phyloP scores from a whole-genome alignment of 306 rosid genomes.

The Citrullus colocynthis region DNA sequence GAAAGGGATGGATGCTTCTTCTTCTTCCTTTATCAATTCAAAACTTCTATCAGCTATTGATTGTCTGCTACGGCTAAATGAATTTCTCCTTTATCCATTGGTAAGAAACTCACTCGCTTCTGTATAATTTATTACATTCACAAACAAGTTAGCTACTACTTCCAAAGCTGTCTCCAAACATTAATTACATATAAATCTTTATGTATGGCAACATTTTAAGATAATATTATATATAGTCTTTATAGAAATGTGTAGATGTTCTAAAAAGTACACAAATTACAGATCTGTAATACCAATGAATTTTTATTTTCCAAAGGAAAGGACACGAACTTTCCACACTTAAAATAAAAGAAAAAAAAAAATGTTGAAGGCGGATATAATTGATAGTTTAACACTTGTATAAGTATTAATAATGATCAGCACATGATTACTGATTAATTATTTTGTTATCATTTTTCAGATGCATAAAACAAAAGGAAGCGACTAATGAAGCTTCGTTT shows the following conservation, averaged over 20 bases:
- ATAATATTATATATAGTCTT: no score
- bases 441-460: not conserved
- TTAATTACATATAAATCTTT: not conserved
- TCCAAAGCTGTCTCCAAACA: not conserved
- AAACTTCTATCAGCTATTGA: not conserved
- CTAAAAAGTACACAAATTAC: no score
- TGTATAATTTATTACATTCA: not conserved
- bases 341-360: not conserved
- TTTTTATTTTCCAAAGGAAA: not conserved
- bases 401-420: not conserved
- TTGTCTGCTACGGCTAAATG: not conserved
- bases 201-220: no score
- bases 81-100: not conserved
- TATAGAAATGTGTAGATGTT: no score
- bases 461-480: not conserved
- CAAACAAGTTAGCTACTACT: not conserved
- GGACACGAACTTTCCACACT: not conserved
- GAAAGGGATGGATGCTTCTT: no score
- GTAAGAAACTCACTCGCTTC: constrained; percentile 5
- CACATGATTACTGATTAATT: not conserved
- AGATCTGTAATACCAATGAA: not conserved
- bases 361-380: not conserved
- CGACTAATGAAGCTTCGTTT: not conserved
- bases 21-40: not conserved
- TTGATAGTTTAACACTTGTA: no score